phyloP scores from a whole-genome alignment of 306 rosid species.

The Prunus dulcis region DNA sequence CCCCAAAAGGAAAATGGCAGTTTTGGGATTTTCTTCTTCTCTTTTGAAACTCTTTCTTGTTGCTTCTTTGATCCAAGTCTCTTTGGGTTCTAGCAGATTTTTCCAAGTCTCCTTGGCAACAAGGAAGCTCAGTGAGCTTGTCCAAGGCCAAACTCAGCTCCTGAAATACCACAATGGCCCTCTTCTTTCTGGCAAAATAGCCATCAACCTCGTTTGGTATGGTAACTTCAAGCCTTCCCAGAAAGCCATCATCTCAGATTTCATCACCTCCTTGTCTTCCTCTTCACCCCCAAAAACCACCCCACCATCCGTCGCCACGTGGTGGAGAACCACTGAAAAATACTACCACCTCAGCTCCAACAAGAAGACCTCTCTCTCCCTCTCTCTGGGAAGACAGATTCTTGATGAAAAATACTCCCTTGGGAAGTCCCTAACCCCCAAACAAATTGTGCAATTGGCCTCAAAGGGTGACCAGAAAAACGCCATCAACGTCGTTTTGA shows the following conservation, averaged over 20 bases:
- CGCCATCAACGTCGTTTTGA: conserved; percentile 68
- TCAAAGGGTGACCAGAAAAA: conserved; percentile 54
- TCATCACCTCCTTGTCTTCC: conserved; percentile 52
- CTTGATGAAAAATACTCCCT: conserved; percentile 53
- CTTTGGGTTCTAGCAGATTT: conserved; percentile 22
- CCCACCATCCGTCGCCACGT: conserved; percentile 62
- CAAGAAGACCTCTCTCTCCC: conserved; percentile 37
- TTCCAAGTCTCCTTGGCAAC: conserved; percentile 48
- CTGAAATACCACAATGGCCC: conserved; percentile 86
- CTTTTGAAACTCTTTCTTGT: conserved; percentile 21
- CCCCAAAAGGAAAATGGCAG: conserved; percentile 25
- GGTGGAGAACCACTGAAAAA: conserved; percentile 87
- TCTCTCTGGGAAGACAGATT: conserved; percentile 45
- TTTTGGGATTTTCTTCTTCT: neutral
- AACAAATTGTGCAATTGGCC: conserved; percentile 50
- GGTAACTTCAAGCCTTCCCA: conserved; percentile 77
- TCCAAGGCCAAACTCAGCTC: conserved; percentile 52
- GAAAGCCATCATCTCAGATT: conserved; percentile 67
- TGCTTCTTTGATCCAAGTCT: conserved; percentile 31
- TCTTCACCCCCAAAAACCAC: neutral
- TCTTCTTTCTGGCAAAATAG: conserved; percentile 70
- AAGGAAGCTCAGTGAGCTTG: conserved; percentile 44
- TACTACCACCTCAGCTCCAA: conserved; percentile 52
- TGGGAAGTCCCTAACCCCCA: conserved; percentile 58
- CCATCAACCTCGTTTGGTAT: conserved; percentile 76